A percentile compares a stretch with the other conserved stretches of the same genome.
phyloP scores from a whole-genome alignment of 2,329 filamentous ascomycete species.

The Neospermospora avenae region DNA sequence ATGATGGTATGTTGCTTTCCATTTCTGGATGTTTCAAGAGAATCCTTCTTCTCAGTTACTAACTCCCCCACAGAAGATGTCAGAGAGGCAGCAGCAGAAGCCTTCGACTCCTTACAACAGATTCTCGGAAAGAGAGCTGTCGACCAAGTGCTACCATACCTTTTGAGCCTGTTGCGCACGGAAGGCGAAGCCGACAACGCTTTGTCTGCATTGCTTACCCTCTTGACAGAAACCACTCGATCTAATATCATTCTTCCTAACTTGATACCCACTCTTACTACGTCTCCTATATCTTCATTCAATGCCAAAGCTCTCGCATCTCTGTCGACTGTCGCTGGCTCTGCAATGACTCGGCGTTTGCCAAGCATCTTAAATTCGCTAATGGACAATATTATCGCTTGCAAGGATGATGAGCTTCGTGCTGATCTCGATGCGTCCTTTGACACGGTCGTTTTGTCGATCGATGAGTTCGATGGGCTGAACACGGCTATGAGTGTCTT shows the following conservation, averaged over 20 bases:
- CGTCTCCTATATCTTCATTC: slow-evolving; percentile 87
- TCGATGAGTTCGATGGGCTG: slow-evolving; percentile 93
- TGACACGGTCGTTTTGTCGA: slow-evolving; percentile 84
- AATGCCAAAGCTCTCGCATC: slow-evolving; percentile 94
- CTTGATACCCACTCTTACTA: slow-evolving; percentile 87
- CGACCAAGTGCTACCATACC: slow-evolving; percentile 89
- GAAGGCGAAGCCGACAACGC: slow-evolving; percentile 89
- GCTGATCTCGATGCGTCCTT: slow-evolving; percentile 76
- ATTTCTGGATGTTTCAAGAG: no score
- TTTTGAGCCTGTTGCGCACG: slow-evolving; percentile 83
- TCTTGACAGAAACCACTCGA: slow-evolving; percentile 88
- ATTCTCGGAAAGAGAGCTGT: slow-evolving; percentile 92
- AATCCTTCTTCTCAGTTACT: no score
- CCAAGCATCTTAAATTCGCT: slow-evolving; percentile 89
- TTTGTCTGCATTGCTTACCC: slow-evolving; percentile 83
- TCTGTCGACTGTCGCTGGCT: slow-evolving; percentile 83
- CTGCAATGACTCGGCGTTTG: slow-evolving; percentile 85
- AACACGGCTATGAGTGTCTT: slow-evolving; percentile 96
- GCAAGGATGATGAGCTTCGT: slow-evolving; percentile 69
- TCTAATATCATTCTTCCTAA: slow-evolving; percentile 97
- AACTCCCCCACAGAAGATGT: slow-evolving; percentile 58
- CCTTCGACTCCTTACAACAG: slow-evolving; percentile 92
- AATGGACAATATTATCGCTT: slow-evolving; percentile 85
- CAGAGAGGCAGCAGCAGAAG: slow-evolving; percentile 91
- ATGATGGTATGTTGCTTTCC: slow-evolving; percentile 45